Conservation (phyloP, 1,284 basidiomycete genomes). For the Ceratobasidium theobromae region DNA sequence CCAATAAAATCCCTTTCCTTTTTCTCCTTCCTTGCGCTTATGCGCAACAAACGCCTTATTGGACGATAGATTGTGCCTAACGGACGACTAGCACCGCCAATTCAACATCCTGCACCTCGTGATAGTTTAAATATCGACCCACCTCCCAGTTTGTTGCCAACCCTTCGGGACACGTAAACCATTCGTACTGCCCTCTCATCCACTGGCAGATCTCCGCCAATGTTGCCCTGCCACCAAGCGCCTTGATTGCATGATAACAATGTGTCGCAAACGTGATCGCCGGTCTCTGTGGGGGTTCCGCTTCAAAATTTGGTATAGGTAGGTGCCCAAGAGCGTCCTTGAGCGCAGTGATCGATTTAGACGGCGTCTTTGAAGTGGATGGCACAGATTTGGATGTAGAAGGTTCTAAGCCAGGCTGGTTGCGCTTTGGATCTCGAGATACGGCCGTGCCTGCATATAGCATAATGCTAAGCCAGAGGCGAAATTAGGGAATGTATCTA, state of each 20-base stretch:
- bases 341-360: conserved; percentile 10
- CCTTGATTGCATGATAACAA: conserved; percentile 76
- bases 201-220: conserved; percentile 90
- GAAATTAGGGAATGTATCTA: neutral
- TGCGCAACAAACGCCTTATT: conserved; percentile 86
- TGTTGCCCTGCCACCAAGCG: conserved; percentile 80
- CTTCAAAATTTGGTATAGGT: conserved; percentile 1
- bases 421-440: conserved; percentile 23
- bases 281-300: conserved; percentile 14
- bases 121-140: neutral
- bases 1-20: conserved; percentile 87
- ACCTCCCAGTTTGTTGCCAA: conserved; percentile 71
- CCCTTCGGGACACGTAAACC: conserved; percentile 83
- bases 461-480: neutral
- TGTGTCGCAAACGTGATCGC: conserved; percentile 72
- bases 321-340: neutral
- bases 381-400: conserved; percentile 51
- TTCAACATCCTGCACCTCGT: neutral
- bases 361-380: conserved; percentile 73
- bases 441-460: conserved; percentile 2
- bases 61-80: conserved; percentile 88
- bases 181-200: conserved; percentile 86
- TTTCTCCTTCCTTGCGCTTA: conserved; percentile 76
- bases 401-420: conserved; percentile 41
- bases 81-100: conserved; percentile 66